Percentiles rank a stretch among this genome's conserved stretches.
Conservation (phyloP, 1,284 basidiomycete genomes). For the Mycena sp. region DNA sequence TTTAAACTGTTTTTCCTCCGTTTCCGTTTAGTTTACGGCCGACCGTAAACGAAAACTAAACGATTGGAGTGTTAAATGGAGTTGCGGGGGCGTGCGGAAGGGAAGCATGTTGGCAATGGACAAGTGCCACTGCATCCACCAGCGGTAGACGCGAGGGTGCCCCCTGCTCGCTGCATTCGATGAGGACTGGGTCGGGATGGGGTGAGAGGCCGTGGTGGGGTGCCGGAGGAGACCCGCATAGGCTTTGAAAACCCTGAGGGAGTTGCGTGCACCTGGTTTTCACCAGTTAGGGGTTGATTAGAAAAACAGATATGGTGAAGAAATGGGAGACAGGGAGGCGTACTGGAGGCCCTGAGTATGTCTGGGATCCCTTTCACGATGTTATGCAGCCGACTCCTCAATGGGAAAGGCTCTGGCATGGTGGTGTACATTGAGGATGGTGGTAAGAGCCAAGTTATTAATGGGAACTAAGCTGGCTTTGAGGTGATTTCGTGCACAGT, state of each 20-base stretch:
- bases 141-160: too few relatives aligned
- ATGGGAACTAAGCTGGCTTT: background rate
- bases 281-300: background rate
- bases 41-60: too few relatives aligned
- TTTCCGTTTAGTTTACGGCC: too few relatives aligned
- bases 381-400: background rate
- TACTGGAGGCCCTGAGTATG: background rate
- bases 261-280: background rate
- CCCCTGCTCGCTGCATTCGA: too few relatives aligned
- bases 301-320: background rate
- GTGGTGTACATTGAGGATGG: background rate
- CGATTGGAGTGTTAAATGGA: too few relatives aligned
- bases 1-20: too few relatives aligned
- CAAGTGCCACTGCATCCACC: too few relatives aligned
- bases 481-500: background rate
- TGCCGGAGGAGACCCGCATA: background rate
- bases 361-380: background rate
- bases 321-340: background rate
- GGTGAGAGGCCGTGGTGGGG: background rate
- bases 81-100: too few relatives aligned
- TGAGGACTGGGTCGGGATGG: too few relatives aligned
- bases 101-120: too few relatives aligned
- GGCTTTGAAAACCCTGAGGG: background rate
- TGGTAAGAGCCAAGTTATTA: constrained; percentile 1
- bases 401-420: background rate